phyloP scores from a whole-genome alignment of 129 eudicot genomes.

The Escallonia rubra region DNA sequence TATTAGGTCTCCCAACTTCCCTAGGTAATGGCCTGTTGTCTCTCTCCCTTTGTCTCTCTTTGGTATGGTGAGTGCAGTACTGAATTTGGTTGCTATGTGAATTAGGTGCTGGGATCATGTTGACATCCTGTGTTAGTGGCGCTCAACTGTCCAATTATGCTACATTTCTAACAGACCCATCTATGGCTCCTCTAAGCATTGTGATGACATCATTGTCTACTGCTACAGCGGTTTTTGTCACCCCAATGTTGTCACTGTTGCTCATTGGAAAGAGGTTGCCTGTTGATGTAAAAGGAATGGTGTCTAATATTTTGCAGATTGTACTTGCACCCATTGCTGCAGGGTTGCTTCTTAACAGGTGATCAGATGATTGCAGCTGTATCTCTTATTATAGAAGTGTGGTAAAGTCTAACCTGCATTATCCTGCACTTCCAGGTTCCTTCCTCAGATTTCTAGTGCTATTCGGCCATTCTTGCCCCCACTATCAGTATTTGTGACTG shows the following conservation, averaged over 20 bases:
- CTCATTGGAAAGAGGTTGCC: conserved; percentile 92
- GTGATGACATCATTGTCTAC: conserved; percentile 97
- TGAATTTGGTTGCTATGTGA: conserved; percentile 5
- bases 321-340: conserved; percentile 88
- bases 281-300: conserved; percentile 94
- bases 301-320: conserved; percentile 83
- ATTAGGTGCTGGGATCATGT: conserved; percentile 94
- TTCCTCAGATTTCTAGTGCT: conserved; percentile 56
- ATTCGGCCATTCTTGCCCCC: conserved; percentile 86
- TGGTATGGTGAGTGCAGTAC: neutral
- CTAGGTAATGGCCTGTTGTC: conserved; percentile 40
- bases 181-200: conserved; percentile 95
- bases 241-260: conserved; percentile 75
- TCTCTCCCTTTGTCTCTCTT: neutral
- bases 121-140: conserved; percentile 93
- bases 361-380: neutral
- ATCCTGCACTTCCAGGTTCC: conserved; percentile 43
- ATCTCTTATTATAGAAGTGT: neutral
- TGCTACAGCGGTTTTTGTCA: conserved; percentile 80
- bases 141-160: conserved; percentile 98
- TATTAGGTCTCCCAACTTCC: conserved; percentile 73
- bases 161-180: conserved; percentile 83
- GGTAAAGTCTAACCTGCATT: neutral
- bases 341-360: conserved; percentile 90
- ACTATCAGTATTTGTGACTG: conserved; percentile 81